Conservation (phyloP, 768 basidiomycete species). For the Psilocybe sp. region DNA sequence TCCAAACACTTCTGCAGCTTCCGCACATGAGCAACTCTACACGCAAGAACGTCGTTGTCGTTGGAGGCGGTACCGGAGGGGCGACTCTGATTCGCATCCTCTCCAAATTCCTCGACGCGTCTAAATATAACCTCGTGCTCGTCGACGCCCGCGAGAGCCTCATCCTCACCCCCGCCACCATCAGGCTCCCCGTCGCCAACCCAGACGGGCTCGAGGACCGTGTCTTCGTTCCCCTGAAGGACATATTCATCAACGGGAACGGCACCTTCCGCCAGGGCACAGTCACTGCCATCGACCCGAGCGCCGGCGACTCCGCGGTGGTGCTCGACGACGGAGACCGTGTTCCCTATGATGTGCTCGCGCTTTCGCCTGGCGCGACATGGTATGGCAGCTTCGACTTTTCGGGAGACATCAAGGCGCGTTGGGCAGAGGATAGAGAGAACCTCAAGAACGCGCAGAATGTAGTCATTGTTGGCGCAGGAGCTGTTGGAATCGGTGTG, state of each 20-base stretch:
- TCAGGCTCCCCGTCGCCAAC: slow-evolving; percentile 45
- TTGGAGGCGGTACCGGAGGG: slow-evolving; percentile 55
- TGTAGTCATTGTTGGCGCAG: slow-evolving; percentile 51
- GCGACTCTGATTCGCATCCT: slow-evolving; percentile 36
- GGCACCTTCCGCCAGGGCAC: slow-evolving; percentile 37
- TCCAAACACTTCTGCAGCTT: no score
- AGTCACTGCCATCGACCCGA: slow-evolving; percentile 20
- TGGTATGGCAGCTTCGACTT: slow-evolving; percentile 39
- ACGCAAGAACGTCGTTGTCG: slow-evolving; percentile 38
- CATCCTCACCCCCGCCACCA: slow-evolving; percentile 40
- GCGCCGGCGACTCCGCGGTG: slow-evolving; percentile 30
- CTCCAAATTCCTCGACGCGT: slow-evolving; percentile 41
- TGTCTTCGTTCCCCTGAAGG: slow-evolving; percentile 43
- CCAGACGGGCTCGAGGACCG: slow-evolving; percentile 28
- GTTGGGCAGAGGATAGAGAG: slow-evolving; percentile 22
- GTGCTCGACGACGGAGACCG: slow-evolving; percentile 41
- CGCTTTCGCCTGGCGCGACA: slow-evolving; percentile 48
- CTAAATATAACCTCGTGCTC: slow-evolving; percentile 45
- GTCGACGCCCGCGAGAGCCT: slow-evolving; percentile 44
- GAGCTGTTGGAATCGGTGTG: slow-evolving; percentile 48
- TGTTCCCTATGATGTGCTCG: slow-evolving; percentile 44
- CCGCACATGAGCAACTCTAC: no score
- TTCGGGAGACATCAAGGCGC: slow-evolving; percentile 21
- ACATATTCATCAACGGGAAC: slow-evolving; percentile 39
- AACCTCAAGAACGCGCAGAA: slow-evolving; percentile 30